Evolutionary conservation across 2,329 filamentous ascomycete species (phyloP), one percentile per base, ranked within the genome.

Genomic region (Fusarium oligoseptatum): DNA sequence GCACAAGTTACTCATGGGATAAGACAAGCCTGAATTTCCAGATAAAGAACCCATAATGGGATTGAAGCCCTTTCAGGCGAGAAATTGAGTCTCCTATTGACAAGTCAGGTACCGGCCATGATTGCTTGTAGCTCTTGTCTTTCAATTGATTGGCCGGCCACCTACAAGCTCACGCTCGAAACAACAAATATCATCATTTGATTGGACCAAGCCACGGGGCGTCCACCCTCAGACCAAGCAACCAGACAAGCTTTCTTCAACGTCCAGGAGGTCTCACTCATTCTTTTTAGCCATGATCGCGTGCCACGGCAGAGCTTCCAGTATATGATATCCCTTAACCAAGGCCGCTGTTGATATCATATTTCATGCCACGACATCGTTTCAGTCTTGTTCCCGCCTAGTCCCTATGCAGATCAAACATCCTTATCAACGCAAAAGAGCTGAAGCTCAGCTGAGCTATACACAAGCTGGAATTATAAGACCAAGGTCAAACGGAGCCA

Each of bases 151-250:
- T 64, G 62, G 62, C n/a, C 6, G 20, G 27, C 24, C 50, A 58
- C 34, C 15, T 48, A 8, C 36, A 57, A 41, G 17, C 27, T 34
- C 50, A 5, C 50, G 17, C 27, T 55, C 50, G 17, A 55, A 55
- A 55, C 50, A 34, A 43, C 62, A 57, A 15, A 48, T 48, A 63
- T 29, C 45, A 39, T n/a, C 36, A 17, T 24, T 15, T 45, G 24
- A 64, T 64, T 64, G 62, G 62, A 8, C n/a, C 14, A 57, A 17
- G 43, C 7, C n/a, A 45, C 45, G 62, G 61, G 27, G 62, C 27
- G 29, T 55, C 50, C 50, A 55, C 50, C 27, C 61, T 64, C 52
- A 22, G 20, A 52, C 43, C 34, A 57, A 17, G 50, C 27, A 32
- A 58, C 39, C 50, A n/a, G 17, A 15, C 17, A 56, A 58, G 62